Base-by-base conservation (phyloP, 495 filamentous ascomycete genomes). In the Penicillium diatomitis region DNA sequence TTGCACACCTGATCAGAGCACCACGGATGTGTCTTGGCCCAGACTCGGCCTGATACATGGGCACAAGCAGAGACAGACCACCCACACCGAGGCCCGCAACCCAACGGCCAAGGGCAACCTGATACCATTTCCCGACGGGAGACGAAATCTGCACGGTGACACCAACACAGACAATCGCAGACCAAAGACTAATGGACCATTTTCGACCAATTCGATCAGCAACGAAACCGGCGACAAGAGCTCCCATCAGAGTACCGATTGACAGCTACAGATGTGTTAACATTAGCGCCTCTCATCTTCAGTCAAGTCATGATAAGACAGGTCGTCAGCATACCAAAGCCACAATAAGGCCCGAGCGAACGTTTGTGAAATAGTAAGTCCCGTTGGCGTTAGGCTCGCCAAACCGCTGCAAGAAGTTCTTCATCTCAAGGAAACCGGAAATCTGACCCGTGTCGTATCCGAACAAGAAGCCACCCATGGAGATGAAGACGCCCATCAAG, bases 41-140 rank as follows among this genome's bases (percentile, higher is more conserved):
- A 32, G 79, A 81, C 61, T 87, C 83, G 28, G 77, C 79, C 66
- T 85, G 82, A 54, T 85, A 87, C 75, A 87, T 81, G 8, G 84
- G 84, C 0, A 88, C 80, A 5, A 80, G 62, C 28, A 88, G 75
- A 4, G 80, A 86, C 5, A 85, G 62, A 0, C 78, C 75, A 29
- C 84, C 85, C 10, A 89, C 83, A 8, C 84, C 84, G 10, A 82
- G 57, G 44, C 85, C 80, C 9, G 83, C 79, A 35, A 84, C 69
- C 63, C 65, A 72, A 41, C 77, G 69, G 31, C 76, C 77, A 47
- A 79, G 50, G 5, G 79, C 64, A 12, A 71, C 48, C 48, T 79
- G 73, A 39, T 76, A 72, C 77, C 77, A 80, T 38, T 71, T 71
- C 5, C 63, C 65, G 6, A 57, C 11, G 0, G 69, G 55, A 4